Conservation (phyloP, 768 basidiomycete species). For the Suillus sp. region DNA sequence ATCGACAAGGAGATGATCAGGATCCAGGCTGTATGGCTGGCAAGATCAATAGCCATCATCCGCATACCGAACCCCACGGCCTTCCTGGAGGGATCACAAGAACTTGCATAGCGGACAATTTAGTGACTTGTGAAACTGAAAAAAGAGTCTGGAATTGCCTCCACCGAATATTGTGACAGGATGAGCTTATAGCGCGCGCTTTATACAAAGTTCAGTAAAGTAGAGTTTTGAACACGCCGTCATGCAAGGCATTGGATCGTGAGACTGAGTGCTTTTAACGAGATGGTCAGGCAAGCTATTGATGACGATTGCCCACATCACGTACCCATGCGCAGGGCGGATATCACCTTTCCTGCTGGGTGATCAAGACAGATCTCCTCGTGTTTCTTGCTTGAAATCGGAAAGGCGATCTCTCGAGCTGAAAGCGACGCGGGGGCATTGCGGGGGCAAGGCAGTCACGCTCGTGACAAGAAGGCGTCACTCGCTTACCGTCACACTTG, state of each 20-base stretch:
- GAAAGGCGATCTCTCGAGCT: conserved; percentile 17
- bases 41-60: background rate
- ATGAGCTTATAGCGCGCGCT: conserved; percentile 1
- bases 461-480: conserved; percentile 13
- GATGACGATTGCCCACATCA: conserved; percentile 1
- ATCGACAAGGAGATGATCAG: conserved; percentile 4
- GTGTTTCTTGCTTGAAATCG: conserved; percentile 12
- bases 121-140: background rate
- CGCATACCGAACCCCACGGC: background rate
- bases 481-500: conserved; percentile 20
- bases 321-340: conserved; percentile 10
- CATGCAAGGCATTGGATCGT: conserved; percentile 8
- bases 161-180: background rate
- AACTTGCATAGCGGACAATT: background rate
- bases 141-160: background rate
- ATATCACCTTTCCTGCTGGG: conserved; percentile 16
- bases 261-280: conserved; percentile 13
- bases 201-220: conserved; percentile 9
- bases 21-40: background rate
- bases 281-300: background rate
- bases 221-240: conserved; percentile 4
- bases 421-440: conserved; percentile 13
- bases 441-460: conserved; percentile 17
- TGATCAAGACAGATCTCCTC: conserved; percentile 17
- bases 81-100: conserved; percentile 1